Evolutionary conservation across 1,284 basidiomycete genomes (phyloP).

Genomic region (Heterobasidion occidentale): DNA sequence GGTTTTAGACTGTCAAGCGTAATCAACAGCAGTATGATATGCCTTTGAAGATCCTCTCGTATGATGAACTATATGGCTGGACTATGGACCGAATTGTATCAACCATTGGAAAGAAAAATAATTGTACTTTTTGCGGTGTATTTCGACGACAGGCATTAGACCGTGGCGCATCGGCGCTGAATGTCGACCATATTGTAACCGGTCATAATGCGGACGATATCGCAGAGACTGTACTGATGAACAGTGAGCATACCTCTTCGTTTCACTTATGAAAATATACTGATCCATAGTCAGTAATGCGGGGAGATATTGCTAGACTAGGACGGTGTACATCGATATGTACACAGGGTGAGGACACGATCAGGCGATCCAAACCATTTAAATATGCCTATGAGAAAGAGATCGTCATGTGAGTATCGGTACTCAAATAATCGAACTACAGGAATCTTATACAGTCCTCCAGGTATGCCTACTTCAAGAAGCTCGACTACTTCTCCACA

Average conservation of each 20-base stretch:
- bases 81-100: slow-evolving; percentile 97
- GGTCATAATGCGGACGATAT: slow-evolving; percentile 99
- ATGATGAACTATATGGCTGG: slow-evolving; percentile 97
- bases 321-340: slow-evolving; percentile 93
- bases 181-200: slow-evolving; percentile 97
- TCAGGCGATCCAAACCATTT: slow-evolving; percentile 96
- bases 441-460: neutral
- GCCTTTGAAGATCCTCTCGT: slow-evolving; percentile 93
- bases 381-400: slow-evolving; percentile 99
- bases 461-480: slow-evolving; percentile 98
- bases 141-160: slow-evolving; percentile 96
- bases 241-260: slow-evolving; percentile 53
- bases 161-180: slow-evolving; percentile 82
- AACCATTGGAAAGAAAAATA: slow-evolving; percentile 94
- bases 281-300: slow-evolving; percentile 62
- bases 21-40: slow-evolving; percentile 95
- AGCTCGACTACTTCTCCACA: slow-evolving; percentile 97
- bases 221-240: slow-evolving; percentile 98
- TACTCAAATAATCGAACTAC: neutral
- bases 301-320: slow-evolving; percentile 92
- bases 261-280: slow-evolving; percentile 7
- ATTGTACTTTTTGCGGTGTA: slow-evolving; percentile 98
- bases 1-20: slow-evolving; percentile 84
- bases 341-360: slow-evolving; percentile 90
- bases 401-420: slow-evolving; percentile 81